A percentile compares a stretch with the other conserved stretches of the same genome.
phyloP scores from a whole-genome alignment of 192 early-diverging fungal species.

The Fimicolochytrium jonesii region DNA sequence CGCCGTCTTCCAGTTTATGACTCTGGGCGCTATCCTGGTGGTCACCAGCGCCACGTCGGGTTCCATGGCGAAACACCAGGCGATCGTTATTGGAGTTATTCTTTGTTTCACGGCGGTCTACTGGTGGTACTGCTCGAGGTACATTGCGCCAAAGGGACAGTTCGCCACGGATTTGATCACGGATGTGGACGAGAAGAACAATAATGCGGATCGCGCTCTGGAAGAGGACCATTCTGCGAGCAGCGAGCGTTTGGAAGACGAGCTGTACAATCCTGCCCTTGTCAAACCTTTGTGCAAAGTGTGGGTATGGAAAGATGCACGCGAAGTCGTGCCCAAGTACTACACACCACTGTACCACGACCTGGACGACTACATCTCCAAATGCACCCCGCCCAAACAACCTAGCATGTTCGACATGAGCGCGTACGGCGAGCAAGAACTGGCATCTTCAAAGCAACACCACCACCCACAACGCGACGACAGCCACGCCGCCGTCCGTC shows the following conservation, averaged over 20 bases:
- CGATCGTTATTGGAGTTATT: constrained; percentile 21
- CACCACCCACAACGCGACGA: background rate
- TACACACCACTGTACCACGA: constrained; percentile 28
- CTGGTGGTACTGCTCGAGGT: constrained; percentile 26
- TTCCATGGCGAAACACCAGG: constrained; percentile 9
- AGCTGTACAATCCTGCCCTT: constrained; percentile 42
- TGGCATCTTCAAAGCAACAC: too few species aligned
- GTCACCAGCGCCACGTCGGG: constrained; percentile 1
- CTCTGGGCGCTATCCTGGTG: constrained; percentile 32
- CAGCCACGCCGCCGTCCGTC: background rate
- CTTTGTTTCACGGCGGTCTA: constrained; percentile 24
- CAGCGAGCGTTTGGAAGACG: constrained; percentile 25
- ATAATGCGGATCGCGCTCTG: background rate
- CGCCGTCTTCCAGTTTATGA: constrained; percentile 37
- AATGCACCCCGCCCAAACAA: background rate
- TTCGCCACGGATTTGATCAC: too few species aligned
- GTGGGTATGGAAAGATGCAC: constrained; percentile 32
- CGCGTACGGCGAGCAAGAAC: too few species aligned
- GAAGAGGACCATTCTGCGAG: background rate
- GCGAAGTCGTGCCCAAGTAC: constrained; percentile 13
- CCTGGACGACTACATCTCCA: constrained; percentile 23
- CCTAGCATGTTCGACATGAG: too few species aligned
- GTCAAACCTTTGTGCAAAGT: constrained; percentile 38
- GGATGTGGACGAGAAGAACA: too few species aligned
- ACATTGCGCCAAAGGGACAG: constrained; percentile 23